phyloP scores from a whole-genome alignment of 108 stramenopile genomes.

The Skeletonema grethae region DNA sequence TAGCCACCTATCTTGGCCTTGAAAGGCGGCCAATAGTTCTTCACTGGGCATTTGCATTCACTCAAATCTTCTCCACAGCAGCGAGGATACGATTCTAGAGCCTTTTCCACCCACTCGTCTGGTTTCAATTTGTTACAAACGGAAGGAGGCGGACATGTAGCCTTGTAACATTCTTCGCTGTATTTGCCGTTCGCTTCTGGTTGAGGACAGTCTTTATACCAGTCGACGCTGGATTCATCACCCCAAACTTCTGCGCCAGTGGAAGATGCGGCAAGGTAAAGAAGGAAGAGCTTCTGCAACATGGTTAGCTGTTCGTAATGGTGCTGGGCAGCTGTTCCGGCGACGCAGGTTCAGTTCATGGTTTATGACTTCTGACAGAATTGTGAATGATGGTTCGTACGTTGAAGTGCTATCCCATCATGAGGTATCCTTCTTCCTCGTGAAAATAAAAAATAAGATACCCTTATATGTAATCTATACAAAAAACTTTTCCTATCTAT shows the following conservation, averaged over 20 bases:
- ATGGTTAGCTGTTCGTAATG: neutral
- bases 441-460: too few species aligned
- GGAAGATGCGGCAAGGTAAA: neutral
- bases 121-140: neutral
- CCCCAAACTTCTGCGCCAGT: neutral
- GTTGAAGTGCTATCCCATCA: too few species aligned
- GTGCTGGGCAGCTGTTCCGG: too few species aligned
- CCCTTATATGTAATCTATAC: too few species aligned
- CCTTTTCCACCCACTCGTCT: neutral
- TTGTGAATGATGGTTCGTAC: too few species aligned
- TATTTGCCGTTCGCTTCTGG: neutral
- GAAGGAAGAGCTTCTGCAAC: neutral
- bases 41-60: neutral
- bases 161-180: neutral
- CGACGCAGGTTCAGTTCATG: too few species aligned
- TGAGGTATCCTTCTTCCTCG: too few species aligned
- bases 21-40: neutral
- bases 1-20: neutral
- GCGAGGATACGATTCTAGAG: neutral
- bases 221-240: neutral
- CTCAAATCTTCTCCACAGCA: neutral
- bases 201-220: neutral
- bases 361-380: too few species aligned
- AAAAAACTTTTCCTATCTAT: too few species aligned
- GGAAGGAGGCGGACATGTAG: neutral